Evolutionary conservation across 2,329 filamentous ascomycete genomes (phyloP).

Genomic region (Curvularia lunata): DNA sequence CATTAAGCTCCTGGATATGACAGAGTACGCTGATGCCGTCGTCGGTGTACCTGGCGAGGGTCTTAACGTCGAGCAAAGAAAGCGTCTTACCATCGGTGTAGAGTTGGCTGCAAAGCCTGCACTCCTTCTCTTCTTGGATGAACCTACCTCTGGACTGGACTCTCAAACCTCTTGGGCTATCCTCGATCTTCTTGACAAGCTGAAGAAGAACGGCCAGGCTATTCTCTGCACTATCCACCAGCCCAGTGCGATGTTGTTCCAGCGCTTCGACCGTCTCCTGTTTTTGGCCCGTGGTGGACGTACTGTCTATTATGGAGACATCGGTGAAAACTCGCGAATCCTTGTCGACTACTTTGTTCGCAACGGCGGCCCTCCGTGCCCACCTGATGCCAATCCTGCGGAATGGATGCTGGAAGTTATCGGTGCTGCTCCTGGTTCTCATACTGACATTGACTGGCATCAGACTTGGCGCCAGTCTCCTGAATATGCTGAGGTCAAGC

Average conservation of each 20-base stretch:
- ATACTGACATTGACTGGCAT: slow-evolving; percentile 60
- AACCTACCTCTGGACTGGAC: slow-evolving; percentile 93
- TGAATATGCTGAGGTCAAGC: slow-evolving; percentile 54
- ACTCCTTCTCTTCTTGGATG: slow-evolving; percentile 88
- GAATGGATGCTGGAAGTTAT: slow-evolving; percentile 76
- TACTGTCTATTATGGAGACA: slow-evolving; percentile 82
- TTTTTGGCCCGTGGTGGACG: slow-evolving; percentile 77
- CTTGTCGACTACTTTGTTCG: slow-evolving; percentile 79
- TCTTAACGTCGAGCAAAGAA: slow-evolving; percentile 68
- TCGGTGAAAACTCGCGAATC: slow-evolving; percentile 72
- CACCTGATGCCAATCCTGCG: slow-evolving; percentile 74
- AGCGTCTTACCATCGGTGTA: slow-evolving; percentile 91
- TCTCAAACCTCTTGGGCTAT: slow-evolving; percentile 95
- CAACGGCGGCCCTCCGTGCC: slow-evolving; percentile 70
- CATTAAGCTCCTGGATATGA: slow-evolving; percentile 89
- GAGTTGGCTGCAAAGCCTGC: slow-evolving; percentile 92
- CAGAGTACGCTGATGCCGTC: slow-evolving; percentile 85
- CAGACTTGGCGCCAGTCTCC: slow-evolving; percentile 57
- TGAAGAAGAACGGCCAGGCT: slow-evolving; percentile 80
- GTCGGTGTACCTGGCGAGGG: slow-evolving; percentile 91
- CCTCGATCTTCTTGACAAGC: slow-evolving; percentile 82
- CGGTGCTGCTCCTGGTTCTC: slow-evolving; percentile 58
- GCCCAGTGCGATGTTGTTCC: slow-evolving; percentile 93
- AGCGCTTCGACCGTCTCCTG: slow-evolving; percentile 82
- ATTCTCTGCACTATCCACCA: slow-evolving; percentile 98